Percentiles rank a stretch among this genome's conserved stretches.
phyloP scores from a whole-genome alignment of 306 rosid genomes.

The Inga laurina region DNA sequence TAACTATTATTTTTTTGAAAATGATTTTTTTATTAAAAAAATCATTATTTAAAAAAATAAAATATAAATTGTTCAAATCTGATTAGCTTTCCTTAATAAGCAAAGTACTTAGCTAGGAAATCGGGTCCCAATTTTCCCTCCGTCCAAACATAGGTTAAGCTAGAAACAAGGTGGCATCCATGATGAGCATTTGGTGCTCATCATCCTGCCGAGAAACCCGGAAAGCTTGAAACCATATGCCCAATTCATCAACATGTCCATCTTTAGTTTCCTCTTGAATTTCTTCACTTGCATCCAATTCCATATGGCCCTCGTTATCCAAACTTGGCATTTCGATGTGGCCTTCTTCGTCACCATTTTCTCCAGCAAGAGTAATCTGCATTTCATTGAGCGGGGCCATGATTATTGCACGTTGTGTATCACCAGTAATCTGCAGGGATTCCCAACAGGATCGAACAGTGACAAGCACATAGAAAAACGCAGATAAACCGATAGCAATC shows the following conservation, averaged over 20 bases:
- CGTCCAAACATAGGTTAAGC: too few relatives aligned
- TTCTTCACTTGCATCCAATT: not conserved
- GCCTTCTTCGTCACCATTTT: not conserved
- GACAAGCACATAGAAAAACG: constrained; percentile 1
- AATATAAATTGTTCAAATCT: too few relatives aligned
- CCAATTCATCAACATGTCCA: not conserved
- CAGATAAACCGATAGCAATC: not conserved
- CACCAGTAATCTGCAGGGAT: not conserved
- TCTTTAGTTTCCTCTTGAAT: not conserved
- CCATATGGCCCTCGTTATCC: not conserved
- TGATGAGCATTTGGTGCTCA: too few relatives aligned
- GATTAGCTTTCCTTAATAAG: too few relatives aligned
- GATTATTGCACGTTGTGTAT: too few relatives aligned
- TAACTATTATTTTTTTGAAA: too few relatives aligned
- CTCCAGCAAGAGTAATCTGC: not conserved
- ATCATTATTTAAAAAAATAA: too few relatives aligned
- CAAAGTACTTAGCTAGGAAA: too few relatives aligned
- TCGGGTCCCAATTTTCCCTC: too few relatives aligned
- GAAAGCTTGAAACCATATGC: not conserved
- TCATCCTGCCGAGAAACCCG: not conserved
- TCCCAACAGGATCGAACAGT: not conserved
- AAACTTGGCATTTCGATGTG: not conserved
- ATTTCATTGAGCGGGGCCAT: not conserved
- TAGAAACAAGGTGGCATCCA: too few relatives aligned
- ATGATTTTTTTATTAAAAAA: too few relatives aligned